phyloP scores from a whole-genome alignment of 768 basidiomycete species.

The Boletus insuetus region DNA sequence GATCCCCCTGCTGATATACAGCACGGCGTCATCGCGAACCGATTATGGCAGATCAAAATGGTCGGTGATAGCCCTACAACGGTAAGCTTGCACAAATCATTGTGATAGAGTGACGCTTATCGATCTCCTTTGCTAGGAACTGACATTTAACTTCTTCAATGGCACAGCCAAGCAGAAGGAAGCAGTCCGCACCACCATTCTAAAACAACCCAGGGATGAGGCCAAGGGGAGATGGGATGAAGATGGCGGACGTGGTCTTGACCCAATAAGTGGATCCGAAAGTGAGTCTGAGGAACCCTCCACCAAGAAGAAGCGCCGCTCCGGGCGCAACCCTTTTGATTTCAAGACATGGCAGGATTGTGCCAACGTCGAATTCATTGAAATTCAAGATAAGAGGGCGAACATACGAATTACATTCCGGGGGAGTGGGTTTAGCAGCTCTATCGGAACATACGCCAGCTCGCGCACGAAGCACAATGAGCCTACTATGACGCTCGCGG shows the following conservation, averaged over 20 bases:
- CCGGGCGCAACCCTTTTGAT: not conserved
- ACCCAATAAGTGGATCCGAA: too few species aligned
- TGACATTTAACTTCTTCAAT: not conserved
- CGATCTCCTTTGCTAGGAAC: not conserved
- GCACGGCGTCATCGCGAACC: not conserved
- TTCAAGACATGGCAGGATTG: not conserved
- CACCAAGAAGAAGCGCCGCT: too few species aligned
- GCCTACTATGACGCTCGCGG: not conserved
- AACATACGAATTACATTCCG: not conserved
- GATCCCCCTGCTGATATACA: not conserved
- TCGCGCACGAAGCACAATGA: too few species aligned
- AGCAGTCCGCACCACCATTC: not conserved
- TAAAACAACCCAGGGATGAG: not conserved
- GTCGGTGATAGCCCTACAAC: not conserved
- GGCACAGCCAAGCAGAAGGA: not conserved
- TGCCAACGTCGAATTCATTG: not conserved
- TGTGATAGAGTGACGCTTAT: not conserved
- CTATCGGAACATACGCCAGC: not conserved
- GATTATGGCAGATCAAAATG: not conserved
- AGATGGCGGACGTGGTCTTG: too few species aligned
- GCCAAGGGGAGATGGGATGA: too few species aligned
- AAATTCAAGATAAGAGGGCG: not conserved
- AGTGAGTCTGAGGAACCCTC: too few species aligned
- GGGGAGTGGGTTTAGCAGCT: not conserved
- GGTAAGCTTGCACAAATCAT: not conserved